Conservation (phyloP, 352 stramenopile species). For the Phytophthora constricta region DNA sequence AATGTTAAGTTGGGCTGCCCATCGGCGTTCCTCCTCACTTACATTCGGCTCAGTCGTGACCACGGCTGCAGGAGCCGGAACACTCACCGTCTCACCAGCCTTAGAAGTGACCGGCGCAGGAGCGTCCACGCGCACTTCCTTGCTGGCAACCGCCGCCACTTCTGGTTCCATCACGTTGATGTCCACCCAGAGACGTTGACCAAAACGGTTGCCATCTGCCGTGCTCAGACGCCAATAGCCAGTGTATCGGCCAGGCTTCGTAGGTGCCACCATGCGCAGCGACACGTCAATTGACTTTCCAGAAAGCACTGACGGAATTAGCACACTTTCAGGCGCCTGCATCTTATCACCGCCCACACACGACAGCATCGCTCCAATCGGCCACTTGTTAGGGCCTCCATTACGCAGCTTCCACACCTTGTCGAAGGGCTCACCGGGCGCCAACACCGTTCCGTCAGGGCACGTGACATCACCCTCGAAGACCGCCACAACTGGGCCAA, state of each 20-base stretch:
- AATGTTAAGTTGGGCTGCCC: constrained; percentile 48
- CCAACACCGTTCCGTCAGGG: constrained; percentile 81
- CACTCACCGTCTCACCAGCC: constrained; percentile 24
- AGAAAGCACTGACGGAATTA: constrained; percentile 72
- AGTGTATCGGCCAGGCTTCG: constrained; percentile 78
- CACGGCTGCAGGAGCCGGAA: constrained; percentile 40
- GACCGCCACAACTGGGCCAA: constrained; percentile 71
- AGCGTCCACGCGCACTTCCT: constrained; percentile 44
- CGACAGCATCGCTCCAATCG: constrained; percentile 65
- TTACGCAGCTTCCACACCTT: constrained; percentile 92
- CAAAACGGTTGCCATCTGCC: constrained; percentile 82
- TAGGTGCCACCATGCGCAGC: constrained; percentile 70
- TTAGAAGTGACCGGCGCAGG: constrained; percentile 38
- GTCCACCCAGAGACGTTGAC: constrained; percentile 90
- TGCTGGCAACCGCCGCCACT: constrained; percentile 22
- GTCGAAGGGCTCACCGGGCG: constrained; percentile 70
- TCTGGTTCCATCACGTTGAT: constrained; percentile 71
- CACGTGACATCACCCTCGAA: constrained; percentile 90
- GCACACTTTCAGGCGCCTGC: constrained; percentile 71
- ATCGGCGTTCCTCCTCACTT: constrained; percentile 55
- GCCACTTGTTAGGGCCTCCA: constrained; percentile 77
- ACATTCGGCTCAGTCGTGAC: constrained; percentile 27
- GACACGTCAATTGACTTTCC: constrained; percentile 80
- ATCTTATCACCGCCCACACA: constrained; percentile 82
- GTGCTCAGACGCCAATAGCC: constrained; percentile 90